Evolutionary conservation across 805 yeast genomes (phyloP), one percentile per base, ranked within the genome.

Genomic region (Kuraishia ogatae): DNA sequence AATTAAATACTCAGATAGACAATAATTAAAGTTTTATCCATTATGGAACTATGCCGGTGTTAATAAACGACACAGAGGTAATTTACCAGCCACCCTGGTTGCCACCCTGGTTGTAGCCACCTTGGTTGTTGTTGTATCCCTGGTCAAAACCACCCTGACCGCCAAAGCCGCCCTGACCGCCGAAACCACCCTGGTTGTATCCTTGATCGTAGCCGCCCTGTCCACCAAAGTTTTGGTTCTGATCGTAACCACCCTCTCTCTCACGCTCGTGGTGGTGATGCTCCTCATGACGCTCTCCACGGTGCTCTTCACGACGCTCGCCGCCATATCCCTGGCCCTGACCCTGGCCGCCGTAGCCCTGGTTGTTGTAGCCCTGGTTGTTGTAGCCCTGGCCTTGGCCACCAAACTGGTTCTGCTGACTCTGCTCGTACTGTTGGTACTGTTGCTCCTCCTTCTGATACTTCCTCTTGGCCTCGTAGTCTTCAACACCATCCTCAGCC

Each of bases 401-500:
- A 46, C 57, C 58, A 19, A 39, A 59, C 50, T 60, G 59, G 29
- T 56, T 53, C 28, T 29, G 55, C 43, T 56, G 57, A 46, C 10
- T 26, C 29, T 26, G 29, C 29, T 26, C 29, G 29, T 26, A 26
- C 29, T 26, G 29, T 10, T 26, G 29, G 10, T 26, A 29, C n/a
- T 52, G 50, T 47, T 57, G 57, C 46, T 39, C 50, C 47, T 53
- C 55, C 21, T 57, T 52, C 19, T 65, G 58, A 24, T 50, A 8
- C 50, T 64, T 58, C 50, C 61, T 60, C 17, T 58, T 53, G 53
- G 62, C 35, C 56, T 74, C 75, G 58, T 65, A 62, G 50, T 60
- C 63, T 54, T 61, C 60, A 48, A 56, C 22, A 43, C 53, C 55
- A 62, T 77, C 74, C 61, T 75, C 79, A 39, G 73, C 59, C 67